A percentile compares a stretch with the other conserved stretches of the same genome.
Evolutionary conservation across 2,329 filamentous ascomycete genomes (phyloP).

Genomic region (Stachybotrys chlorohalonatus): DNA sequence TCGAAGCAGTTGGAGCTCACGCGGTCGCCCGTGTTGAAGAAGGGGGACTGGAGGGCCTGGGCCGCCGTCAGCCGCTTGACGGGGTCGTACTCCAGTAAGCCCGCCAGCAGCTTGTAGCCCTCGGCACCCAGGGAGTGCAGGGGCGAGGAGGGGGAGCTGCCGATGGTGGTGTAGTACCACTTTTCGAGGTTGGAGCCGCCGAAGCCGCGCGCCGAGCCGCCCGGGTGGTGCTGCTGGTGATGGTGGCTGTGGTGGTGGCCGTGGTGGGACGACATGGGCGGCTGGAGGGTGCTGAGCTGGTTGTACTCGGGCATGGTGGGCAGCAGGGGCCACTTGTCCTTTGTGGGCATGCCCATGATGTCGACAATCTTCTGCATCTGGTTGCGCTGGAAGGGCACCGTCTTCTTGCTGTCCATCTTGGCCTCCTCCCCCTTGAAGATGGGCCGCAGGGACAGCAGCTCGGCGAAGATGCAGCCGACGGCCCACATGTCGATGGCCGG

Average conservation of each 20-base stretch:
- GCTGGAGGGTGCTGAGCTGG: slow-evolving; percentile 53
- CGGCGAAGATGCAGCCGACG: slow-evolving; percentile 94
- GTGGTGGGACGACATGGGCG: slow-evolving; percentile 38
- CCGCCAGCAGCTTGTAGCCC: slow-evolving; percentile 73
- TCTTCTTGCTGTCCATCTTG: slow-evolving; percentile 98
- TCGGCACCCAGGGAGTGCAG: slow-evolving; percentile 61
- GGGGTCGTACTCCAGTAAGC: slow-evolving; percentile 87
- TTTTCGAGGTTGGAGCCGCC: slow-evolving; percentile 55
- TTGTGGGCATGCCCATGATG: slow-evolving; percentile 83
- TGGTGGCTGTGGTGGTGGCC: slow-evolving; percentile 28
- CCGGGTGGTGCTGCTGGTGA: slow-evolving; percentile 38
- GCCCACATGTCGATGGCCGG: slow-evolving; percentile 97
- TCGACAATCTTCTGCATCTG: slow-evolving; percentile 99
- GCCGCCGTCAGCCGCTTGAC: slow-evolving; percentile 79
- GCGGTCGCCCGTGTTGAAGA: slow-evolving; percentile 69
- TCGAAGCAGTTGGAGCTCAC: slow-evolving; percentile 84
- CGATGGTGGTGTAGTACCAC: slow-evolving; percentile 68
- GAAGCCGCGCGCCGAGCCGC: slow-evolving; percentile 19
- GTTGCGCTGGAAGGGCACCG: slow-evolving; percentile 91
- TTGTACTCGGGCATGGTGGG: slow-evolving; percentile 78
- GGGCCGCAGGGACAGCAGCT: slow-evolving; percentile 78
- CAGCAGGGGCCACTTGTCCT: slow-evolving; percentile 81
- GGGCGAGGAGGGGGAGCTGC: slow-evolving; percentile 31
- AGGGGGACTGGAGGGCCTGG: slow-evolving; percentile 80
- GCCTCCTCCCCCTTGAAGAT: slow-evolving; percentile 99